Conservation (phyloP, 1,139 yeast genomes). For the Yamadazyma conglobata region DNA sequence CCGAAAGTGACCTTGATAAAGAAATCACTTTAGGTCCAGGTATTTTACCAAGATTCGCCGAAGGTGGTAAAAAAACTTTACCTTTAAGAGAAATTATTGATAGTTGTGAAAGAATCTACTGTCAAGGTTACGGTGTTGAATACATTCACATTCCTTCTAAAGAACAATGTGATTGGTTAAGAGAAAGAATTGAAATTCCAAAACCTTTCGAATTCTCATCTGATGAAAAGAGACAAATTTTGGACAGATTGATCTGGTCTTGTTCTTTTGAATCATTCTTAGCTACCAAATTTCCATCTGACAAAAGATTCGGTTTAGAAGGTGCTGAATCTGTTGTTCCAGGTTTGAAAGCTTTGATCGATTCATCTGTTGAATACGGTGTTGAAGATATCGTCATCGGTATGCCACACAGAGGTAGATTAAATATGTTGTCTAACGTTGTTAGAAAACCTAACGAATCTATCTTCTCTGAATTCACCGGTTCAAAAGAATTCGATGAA, state of each 20-base stretch:
- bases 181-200: slow-evolving; percentile 95
- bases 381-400: slow-evolving; percentile 96
- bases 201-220: slow-evolving; percentile 75
- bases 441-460: slow-evolving; percentile 98
- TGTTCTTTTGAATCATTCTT: slow-evolving; percentile 90
- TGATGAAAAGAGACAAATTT: slow-evolving; percentile 93
- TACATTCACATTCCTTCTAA: slow-evolving; percentile 96
- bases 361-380: slow-evolving; percentile 88
- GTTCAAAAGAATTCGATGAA: slow-evolving; percentile 78
- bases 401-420: slow-evolving; percentile 99
- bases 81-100: slow-evolving; percentile 74
- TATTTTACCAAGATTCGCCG: slow-evolving; percentile 87
- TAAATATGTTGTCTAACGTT: slow-evolving; percentile 95
- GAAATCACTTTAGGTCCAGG: slow-evolving; percentile 96
- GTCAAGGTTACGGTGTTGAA: slow-evolving; percentile 88
- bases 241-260: slow-evolving; percentile 96
- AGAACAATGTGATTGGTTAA: slow-evolving; percentile 95
- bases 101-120: slow-evolving; percentile 80
- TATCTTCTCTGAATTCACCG: slow-evolving; percentile 92
- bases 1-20: slow-evolving; percentile 78
- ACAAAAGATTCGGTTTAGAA: slow-evolving; percentile 96
- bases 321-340: slow-evolving; percentile 97
- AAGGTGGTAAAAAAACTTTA: slow-evolving; percentile 59
- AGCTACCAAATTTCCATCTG: slow-evolving; percentile 95
- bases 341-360: slow-evolving; percentile 94